Base-by-base conservation (phyloP, 768 basidiomycete genomes). In the Naganishia antarctica region DNA sequence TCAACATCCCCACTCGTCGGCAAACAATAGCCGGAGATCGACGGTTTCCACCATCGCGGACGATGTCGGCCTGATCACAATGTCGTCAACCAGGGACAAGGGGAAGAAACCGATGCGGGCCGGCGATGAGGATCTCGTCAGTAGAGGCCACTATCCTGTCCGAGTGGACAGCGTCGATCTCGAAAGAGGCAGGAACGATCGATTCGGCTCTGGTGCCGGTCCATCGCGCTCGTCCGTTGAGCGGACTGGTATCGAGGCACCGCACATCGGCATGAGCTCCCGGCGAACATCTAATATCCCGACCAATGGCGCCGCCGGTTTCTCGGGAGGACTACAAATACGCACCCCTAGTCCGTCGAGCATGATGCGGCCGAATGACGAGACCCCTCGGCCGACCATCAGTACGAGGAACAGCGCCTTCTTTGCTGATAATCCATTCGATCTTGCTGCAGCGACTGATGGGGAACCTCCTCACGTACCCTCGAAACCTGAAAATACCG, bases 91-190 rank as follows among this genome's bases (percentile, higher is more conserved):
- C 40, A 67, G 21, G 48, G 40, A 60, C 45, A 44, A 60, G 59
- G 59, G 59, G 1, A 47, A 47, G 28, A 51, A 44, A 48, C 63
- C 63, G 16, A 57, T 46, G 43, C 45, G 43, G 3, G 40, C 44
- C 18, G 25, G 37, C n/a, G 41, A 63, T 13, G 67, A 64, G 3
- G 64, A 53, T 16, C 18, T 26, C 3, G 32, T 18, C 15, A 41
- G 40, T 25, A 18, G 31, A 9, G 37, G 37, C 21, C 1, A 4
- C 21, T 11, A 41, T 41, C 13, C 53, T 6, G 37, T 57, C 3
- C 76, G 69, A 29, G 76, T 78, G 77, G 76, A 74, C 18, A 74
- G 78, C 64, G 75, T 78, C 62, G 78, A 79, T 59, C 70, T 79
- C 28, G 78, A 79, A 66, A 73, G 73, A 26, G 78, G 78, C n/a